Evolutionary conservation across 2,329 filamentous ascomycete species (phyloP).

Genomic region (Ophiostoma novo-ulmi): DNA sequence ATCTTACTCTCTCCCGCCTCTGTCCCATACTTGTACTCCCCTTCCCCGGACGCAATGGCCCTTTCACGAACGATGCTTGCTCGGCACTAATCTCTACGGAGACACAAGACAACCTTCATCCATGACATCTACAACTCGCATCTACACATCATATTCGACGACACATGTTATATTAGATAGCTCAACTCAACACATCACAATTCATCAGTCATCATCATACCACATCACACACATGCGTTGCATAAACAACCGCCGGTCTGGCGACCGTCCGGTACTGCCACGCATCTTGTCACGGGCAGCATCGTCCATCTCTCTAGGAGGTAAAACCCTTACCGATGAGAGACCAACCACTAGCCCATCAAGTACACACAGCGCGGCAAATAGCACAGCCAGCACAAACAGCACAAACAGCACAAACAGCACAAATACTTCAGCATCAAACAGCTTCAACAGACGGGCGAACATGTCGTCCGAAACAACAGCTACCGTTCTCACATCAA

Average conservation of each 20-base stretch:
- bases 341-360: slow-evolving; percentile 12
- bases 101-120: background rate
- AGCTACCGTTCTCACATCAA: background rate
- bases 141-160: slow-evolving; percentile 1
- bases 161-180: background rate
- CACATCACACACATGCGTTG: slow-evolving; percentile 5
- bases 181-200: background rate
- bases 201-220: background rate
- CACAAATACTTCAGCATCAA: background rate
- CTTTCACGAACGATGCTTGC: slow-evolving; percentile 9
- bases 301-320: slow-evolving; percentile 14
- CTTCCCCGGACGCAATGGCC: slow-evolving; percentile 12
- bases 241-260: slow-evolving; percentile 10
- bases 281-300: slow-evolving; percentile 13
- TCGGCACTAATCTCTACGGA: slow-evolving; percentile 13
- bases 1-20: background rate
- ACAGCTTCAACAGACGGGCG: background rate
- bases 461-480: slow-evolving; percentile 10
- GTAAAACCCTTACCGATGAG: slow-evolving; percentile 9
- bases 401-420: background rate
- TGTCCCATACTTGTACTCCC: background rate
- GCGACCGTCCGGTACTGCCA: slow-evolving; percentile 14
- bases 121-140: background rate
- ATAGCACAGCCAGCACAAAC: background rate
- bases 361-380: background rate